phyloP scores from a whole-genome alignment of 768 basidiomycete genomes.

The Tricholoma sp. region DNA sequence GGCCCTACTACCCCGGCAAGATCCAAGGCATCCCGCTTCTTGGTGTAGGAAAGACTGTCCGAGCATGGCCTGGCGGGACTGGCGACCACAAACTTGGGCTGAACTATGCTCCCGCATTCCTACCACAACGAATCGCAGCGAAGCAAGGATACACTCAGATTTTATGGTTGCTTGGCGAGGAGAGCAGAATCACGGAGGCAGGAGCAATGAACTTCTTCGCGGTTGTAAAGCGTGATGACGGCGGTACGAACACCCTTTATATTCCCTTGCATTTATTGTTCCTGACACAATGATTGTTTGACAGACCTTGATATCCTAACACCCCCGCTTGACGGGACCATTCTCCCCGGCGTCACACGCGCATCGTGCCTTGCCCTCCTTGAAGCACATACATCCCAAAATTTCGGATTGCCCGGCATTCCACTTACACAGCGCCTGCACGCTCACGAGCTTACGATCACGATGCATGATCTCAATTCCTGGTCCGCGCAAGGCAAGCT shows the following conservation, averaged over 20 bases:
- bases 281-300: not conserved
- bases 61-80: slow-evolving; percentile 59
- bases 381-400: slow-evolving; percentile 50
- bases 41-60: slow-evolving; percentile 34
- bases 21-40: slow-evolving; percentile 50
- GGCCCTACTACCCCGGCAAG: slow-evolving; percentile 70
- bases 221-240: slow-evolving; percentile 55
- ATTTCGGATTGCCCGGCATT: slow-evolving; percentile 38
- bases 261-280: not conserved
- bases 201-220: slow-evolving; percentile 82
- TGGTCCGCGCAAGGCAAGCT: slow-evolving; percentile 49
- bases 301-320: slow-evolving; percentile 73
- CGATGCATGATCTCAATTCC: slow-evolving; percentile 48
- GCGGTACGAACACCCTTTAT: slow-evolving; percentile 32
- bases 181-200: slow-evolving; percentile 48
- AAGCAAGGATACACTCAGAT: slow-evolving; percentile 71
- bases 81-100: slow-evolving; percentile 75
- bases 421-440: slow-evolving; percentile 29
- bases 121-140: slow-evolving; percentile 61
- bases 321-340: slow-evolving; percentile 79
- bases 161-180: slow-evolving; percentile 68
- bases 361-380: slow-evolving; percentile 66
- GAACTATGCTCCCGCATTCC: slow-evolving; percentile 58
- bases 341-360: slow-evolving; percentile 90
- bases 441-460: slow-evolving; percentile 55